phyloP scores from a whole-genome alignment of 2,329 filamentous ascomycete genomes.

The Penicillium sp. region DNA sequence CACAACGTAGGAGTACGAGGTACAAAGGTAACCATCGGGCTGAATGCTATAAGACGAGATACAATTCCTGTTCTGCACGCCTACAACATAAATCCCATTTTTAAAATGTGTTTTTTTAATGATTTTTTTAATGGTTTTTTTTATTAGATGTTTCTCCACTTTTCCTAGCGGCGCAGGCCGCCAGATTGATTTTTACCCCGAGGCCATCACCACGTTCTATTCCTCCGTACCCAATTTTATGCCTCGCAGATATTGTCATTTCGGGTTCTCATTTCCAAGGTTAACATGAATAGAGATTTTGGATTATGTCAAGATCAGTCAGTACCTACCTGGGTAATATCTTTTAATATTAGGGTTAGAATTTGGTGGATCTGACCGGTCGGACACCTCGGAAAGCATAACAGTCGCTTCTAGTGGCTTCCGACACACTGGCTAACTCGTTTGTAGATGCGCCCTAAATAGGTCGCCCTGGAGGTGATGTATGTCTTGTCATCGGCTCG shows the following conservation, averaged over 20 bases:
- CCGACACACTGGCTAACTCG: not conserved
- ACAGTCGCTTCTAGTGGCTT: conserved; percentile 11
- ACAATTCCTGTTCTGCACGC: not conserved
- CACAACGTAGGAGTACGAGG: not conserved
- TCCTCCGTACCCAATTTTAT: not conserved
- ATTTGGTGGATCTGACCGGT: conserved; percentile 11
- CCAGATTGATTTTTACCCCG: conserved; percentile 20
- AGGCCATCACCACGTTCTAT: conserved; percentile 6
- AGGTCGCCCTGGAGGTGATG: too few relatives aligned
- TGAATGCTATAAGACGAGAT: not conserved
- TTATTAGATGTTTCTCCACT: not conserved
- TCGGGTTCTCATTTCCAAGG: not conserved
- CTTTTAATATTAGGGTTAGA: not conserved
- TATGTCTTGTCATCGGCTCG: too few relatives aligned
- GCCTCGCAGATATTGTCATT: not conserved
- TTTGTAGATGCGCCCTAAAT: not conserved
- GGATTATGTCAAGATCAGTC: not conserved
- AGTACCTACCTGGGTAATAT: too few relatives aligned
- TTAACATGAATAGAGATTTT: not conserved
- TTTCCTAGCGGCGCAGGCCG: conserved; percentile 19
- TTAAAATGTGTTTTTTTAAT: not conserved
- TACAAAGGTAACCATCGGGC: not conserved
- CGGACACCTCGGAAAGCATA: conserved; percentile 19
- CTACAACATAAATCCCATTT: not conserved
- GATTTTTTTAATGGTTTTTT: not conserved